Evolutionary conservation across 1,139 yeast genomes (phyloP).

Genomic region (Protomyces gravidus): DNA sequence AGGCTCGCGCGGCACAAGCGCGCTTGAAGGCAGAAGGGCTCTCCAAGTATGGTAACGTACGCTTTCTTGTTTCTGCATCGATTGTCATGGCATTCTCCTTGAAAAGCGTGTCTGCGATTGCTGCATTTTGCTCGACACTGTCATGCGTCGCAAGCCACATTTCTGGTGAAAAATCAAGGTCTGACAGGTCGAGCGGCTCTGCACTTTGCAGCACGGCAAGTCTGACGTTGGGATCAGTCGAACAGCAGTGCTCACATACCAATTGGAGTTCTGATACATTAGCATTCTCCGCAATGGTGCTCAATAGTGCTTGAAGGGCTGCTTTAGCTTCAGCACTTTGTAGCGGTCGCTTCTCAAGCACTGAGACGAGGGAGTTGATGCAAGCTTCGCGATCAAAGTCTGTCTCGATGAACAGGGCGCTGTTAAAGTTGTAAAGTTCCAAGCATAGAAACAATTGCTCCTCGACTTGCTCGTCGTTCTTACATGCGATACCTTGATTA

Average conservation of each 20-base stretch:
- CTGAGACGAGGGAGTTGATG: conserved; percentile 57
- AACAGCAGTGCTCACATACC: conserved; percentile 55
- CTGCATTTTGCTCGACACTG: conserved; percentile 58
- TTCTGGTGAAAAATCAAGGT: conserved; percentile 56
- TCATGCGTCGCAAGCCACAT: conserved; percentile 78
- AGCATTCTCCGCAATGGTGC: conserved; percentile 63
- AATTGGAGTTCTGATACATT: conserved; percentile 55
- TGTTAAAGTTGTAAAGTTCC: conserved; percentile 71
- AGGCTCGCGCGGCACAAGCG: conserved; percentile 56
- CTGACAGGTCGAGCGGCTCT: conserved; percentile 75
- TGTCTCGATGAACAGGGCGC: conserved; percentile 61
- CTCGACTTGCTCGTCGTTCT: conserved; percentile 72
- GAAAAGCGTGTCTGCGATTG: conserved; percentile 79
- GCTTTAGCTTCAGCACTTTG: conserved; percentile 80
- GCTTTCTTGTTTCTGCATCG: conserved; percentile 46
- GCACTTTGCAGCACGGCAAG: conserved; percentile 73
- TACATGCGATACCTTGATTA: not conserved
- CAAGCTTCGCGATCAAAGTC: conserved; percentile 66
- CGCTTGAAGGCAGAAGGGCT: conserved; percentile 53
- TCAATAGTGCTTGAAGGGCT: conserved; percentile 69
- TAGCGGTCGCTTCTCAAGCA: conserved; percentile 63
- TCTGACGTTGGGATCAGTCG: conserved; percentile 68
- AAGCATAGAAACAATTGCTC: conserved; percentile 76
- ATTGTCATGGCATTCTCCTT: conserved; percentile 60
- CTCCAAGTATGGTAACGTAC: conserved; percentile 52